These are phyloP conservation scores for Salix exigua DNA, from an alignment of 345 rosid genomes.

Conservation along the genomic window DNA sequence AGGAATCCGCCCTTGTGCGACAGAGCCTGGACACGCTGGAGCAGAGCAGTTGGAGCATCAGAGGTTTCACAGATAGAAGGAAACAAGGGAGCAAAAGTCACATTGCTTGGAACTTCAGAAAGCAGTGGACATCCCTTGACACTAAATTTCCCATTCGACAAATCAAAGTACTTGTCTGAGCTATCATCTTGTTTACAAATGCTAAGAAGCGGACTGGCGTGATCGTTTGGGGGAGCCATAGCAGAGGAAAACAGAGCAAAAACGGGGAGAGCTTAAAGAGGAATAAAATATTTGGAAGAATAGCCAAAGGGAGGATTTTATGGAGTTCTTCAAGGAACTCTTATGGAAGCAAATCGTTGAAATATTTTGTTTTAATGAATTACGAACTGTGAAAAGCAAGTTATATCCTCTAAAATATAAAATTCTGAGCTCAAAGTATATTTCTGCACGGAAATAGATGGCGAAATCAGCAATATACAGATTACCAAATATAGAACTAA, in stretches of 20 bases:
- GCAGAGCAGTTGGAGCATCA: conserved; percentile 51
- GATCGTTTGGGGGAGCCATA: conserved; percentile 66
- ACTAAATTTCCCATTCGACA: conserved; percentile 43
- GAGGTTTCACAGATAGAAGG: conserved; percentile 35
- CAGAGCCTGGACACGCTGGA: conserved; percentile 44
- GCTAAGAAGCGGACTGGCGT: conserved; percentile 17
- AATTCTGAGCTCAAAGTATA: not conserved
- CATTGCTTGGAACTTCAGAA: conserved; percentile 60
- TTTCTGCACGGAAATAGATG: not conserved
- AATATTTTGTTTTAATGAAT: not conserved
- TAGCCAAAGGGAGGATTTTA: not conserved
- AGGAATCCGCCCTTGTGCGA: conserved; percentile 63
- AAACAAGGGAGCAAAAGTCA: conserved; percentile 47
- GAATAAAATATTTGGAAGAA: not conserved
- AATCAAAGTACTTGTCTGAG: conserved; percentile 26
- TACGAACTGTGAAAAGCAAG: not conserved
- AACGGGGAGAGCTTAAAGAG: not conserved
- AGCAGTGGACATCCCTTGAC: conserved; percentile 53
- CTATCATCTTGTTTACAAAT: conserved; percentile 17
- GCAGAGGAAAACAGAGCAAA: conserved; percentile 12
- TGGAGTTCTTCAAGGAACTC: not conserved
- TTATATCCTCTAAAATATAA: not conserved
- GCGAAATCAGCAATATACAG: not conserved
- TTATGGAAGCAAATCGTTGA: not conserved
- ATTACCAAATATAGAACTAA: not conserved